These are phyloP conservation scores for Plasmodium vivax DNA, from an alignment of 169 alveolate genomes.

Conservation along the genomic window DNA sequence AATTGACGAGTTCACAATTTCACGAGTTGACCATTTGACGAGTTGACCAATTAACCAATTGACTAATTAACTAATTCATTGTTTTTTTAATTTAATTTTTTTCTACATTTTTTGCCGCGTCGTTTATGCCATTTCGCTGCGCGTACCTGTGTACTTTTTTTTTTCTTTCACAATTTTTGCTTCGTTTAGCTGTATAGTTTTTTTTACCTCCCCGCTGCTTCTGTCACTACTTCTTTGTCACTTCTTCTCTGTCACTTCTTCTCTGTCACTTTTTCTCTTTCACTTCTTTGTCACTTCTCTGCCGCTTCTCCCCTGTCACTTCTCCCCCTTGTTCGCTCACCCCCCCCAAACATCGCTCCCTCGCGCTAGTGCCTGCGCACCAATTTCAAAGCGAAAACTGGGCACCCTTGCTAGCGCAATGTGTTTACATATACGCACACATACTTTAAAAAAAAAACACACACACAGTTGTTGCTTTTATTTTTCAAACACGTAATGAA, in stretches of 20 bases:
- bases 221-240: too few species aligned
- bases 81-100: constrained; percentile 1
- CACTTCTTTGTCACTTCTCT: background rate
- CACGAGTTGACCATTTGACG: background rate
- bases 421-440: background rate
- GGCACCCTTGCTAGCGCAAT: background rate
- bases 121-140: background rate
- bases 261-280: background rate
- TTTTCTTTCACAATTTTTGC: background rate
- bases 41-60: background rate
- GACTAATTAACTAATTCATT: background rate
- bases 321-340: background rate
- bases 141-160: background rate
- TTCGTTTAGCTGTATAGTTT: background rate
- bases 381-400: background rate
- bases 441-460: background rate
- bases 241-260: too few species aligned
- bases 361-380: background rate
- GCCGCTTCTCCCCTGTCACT: background rate
- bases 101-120: background rate
- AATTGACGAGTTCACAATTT: background rate
- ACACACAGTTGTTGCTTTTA: background rate
- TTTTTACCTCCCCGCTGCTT: background rate
- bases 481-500: background rate
- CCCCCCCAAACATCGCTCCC: background rate